Conservation (phyloP, 2,329 filamentous ascomycete species). For the Xylariaceae sp. region DNA sequence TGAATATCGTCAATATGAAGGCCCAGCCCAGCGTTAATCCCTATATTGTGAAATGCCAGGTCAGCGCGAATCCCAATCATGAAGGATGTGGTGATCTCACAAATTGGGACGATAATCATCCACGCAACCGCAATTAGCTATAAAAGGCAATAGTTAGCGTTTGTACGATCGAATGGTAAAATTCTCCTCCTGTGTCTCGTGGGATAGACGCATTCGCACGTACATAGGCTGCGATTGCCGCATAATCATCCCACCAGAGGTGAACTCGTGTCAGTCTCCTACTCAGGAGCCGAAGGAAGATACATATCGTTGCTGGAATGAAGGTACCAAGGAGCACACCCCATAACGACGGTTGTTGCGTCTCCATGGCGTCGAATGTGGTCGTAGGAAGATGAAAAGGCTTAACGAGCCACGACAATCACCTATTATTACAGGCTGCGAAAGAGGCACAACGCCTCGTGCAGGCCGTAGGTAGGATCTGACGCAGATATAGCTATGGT, state of each 20-base stretch:
- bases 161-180: background rate
- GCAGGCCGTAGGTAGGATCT: no score
- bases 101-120: background rate
- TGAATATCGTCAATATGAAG: conserved; percentile 9
- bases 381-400: no score
- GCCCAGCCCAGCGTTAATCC: conserved; percentile 2
- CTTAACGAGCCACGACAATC: no score
- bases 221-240: conserved; percentile 2
- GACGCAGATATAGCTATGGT: no score
- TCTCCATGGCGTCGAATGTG: background rate
- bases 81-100: background rate
- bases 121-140: background rate
- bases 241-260: conserved; percentile 4
- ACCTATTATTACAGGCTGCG: no score
- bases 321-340: background rate
- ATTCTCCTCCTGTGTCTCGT: no score
- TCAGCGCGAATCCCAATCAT: background rate
- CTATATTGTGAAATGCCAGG: background rate
- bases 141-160: background rate
- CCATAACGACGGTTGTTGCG: conserved; percentile 1
- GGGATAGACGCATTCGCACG: no score
- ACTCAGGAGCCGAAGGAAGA: background rate
- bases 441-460: no score
- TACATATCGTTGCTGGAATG: conserved; percentile 1
- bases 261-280: background rate